phyloP scores from a whole-genome alignment of 2,329 filamentous ascomycete genomes.

The Aspergillus quadrilineatus region DNA sequence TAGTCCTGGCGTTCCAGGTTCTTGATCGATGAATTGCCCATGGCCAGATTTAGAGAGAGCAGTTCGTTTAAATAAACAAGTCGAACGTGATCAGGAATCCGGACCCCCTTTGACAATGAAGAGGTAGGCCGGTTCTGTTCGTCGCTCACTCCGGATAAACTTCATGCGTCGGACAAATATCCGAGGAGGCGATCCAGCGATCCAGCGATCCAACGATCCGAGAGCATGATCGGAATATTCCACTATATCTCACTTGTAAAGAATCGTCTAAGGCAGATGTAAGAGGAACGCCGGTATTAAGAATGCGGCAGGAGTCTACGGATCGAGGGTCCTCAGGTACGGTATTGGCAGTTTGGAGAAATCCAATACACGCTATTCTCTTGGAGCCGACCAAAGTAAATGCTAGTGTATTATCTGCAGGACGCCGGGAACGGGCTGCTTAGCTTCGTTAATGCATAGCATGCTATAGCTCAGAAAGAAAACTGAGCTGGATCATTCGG shows the following conservation, averaged over 20 bases:
- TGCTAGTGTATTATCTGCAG: not conserved
- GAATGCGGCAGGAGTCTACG: too few relatives aligned
- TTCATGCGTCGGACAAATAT: slow-evolving; percentile 17
- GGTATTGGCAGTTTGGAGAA: too few relatives aligned
- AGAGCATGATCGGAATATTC: not conserved
- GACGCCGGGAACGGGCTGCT: not conserved
- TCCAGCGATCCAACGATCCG: not conserved
- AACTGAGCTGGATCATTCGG: slow-evolving; percentile 31
- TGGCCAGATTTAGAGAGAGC: not conserved
- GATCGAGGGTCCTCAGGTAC: too few relatives aligned
- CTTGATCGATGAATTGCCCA: not conserved
- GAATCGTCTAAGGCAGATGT: not conserved
- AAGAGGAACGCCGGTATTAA: not conserved
- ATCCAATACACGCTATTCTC: too few relatives aligned
- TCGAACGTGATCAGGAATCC: not conserved
- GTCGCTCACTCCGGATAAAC: slow-evolving; percentile 3
- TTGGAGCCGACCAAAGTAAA: not conserved
- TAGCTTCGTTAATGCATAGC: not conserved
- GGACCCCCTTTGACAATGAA: not conserved
- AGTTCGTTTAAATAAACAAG: not conserved
- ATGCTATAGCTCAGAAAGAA: slow-evolving; percentile 7
- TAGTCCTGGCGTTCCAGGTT: not conserved
- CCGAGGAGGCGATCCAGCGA: slow-evolving; percentile 15
- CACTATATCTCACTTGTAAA: not conserved
- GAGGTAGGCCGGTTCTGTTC: not conserved